Conservation (phyloP, 768 basidiomycete genomes). For the Boletus fagicola region DNA sequence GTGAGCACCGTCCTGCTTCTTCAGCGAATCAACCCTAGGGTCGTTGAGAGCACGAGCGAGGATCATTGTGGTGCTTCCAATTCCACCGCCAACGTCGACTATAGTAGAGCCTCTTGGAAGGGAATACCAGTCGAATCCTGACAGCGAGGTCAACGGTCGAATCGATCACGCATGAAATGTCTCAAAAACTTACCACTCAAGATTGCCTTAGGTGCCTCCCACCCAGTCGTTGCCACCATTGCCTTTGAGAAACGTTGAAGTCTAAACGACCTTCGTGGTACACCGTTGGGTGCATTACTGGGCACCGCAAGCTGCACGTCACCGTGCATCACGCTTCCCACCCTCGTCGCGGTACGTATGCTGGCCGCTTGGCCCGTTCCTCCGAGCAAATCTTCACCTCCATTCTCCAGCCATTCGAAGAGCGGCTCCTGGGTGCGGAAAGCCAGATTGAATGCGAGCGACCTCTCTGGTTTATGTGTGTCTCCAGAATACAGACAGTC, state of each 20-base stretch:
- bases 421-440: slow-evolving; percentile 54
- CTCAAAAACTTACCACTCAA: no score
- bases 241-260: no score
- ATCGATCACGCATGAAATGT: background rate
- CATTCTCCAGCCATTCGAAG: slow-evolving; percentile 75
- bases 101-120: slow-evolving; percentile 51
- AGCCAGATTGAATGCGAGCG: slow-evolving; percentile 68
- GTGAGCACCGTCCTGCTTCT: slow-evolving; percentile 1
- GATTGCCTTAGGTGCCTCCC: no score
- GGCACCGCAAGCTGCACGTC: no score
- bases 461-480: slow-evolving; percentile 10
- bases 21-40: background rate
- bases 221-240: no score
- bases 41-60: slow-evolving; percentile 39
- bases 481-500: background rate
- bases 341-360: no score
- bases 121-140: slow-evolving; percentile 59
- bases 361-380: slow-evolving; percentile 23
- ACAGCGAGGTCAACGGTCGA: background rate
- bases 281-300: no score
- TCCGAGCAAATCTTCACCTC: slow-evolving; percentile 34
- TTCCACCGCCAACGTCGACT: slow-evolving; percentile 71
- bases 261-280: no score
- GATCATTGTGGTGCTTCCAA: slow-evolving; percentile 51
- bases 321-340: no score